Conservation (phyloP, 768 basidiomycete genomes). For the Collybiopsis luxurians region DNA sequence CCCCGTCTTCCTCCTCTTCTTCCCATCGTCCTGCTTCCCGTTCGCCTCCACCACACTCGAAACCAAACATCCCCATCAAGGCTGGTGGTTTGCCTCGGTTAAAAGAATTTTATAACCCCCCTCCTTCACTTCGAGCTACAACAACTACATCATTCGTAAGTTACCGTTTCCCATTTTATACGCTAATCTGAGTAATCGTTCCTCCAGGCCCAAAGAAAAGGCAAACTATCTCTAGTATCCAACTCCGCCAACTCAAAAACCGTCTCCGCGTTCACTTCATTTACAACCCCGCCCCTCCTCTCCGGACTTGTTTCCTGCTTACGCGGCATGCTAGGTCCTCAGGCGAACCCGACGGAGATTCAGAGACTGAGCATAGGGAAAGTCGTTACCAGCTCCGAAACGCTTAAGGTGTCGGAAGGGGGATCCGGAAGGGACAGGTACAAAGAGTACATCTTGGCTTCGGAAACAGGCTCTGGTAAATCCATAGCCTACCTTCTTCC, state of each 20-base stretch:
- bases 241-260: neutral
- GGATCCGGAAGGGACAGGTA: conserved; percentile 16
- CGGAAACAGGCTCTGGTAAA: conserved; percentile 91
- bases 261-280: conserved; percentile 19
- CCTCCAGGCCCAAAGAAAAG: neutral
- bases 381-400: conserved; percentile 25
- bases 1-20: too few relatives aligned
- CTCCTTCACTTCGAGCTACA: conserved; percentile 1
- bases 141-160: neutral
- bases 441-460: conserved; percentile 68
- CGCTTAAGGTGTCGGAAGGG: conserved; percentile 15
- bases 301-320: conserved; percentile 61
- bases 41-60: neutral
- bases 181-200: too few relatives aligned
- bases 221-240: neutral
- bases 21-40: too few relatives aligned
- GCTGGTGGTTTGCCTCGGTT: neutral
- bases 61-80: neutral
- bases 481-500: conserved; percentile 89
- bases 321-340: conserved; percentile 51
- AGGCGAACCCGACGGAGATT: conserved; percentile 70
- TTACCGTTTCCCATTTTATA: neutral
- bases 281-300: conserved; percentile 69
- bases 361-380: conserved; percentile 74
- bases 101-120: conserved; percentile 1